Base-by-base conservation (phyloP, 352 stramenopile genomes). In the Pythium phragmitis region DNA sequence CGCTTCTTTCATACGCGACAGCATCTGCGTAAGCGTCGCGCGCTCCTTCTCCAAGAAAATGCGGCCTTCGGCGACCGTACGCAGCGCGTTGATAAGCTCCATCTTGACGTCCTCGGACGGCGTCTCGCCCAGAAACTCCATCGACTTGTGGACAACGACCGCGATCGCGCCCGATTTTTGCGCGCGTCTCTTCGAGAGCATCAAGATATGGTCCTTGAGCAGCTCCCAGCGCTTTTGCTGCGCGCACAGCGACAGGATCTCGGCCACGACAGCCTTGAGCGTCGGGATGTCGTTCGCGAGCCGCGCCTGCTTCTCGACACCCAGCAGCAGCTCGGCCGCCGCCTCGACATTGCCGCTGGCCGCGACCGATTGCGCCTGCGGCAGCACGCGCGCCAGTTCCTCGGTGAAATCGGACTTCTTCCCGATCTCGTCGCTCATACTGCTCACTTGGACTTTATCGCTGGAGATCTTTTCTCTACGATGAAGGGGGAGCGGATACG, bases 11-110 rank as follows among this genome's bases (percentile, higher is more conserved):
- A 98, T 97, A 21, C 80, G 82, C 21, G 92, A 94, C 49, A 98
- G 73, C 74, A 94, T 89, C 59, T 97, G 79, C 39, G 96, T 98
- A 34, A 98, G 77, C 49, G 90, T 87, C 0, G 97, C 96, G 19
- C 96, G 87, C 80, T 99, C 96, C 39, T 90, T 97, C 79, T 99
- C 97, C 43, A 99, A 74, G 75, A 98, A 99, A 55, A 99, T 98
- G 72, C 98, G 98, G 46, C 97, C 97, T 60, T 99, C 94, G 2
- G 92, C 96, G 58, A 99, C 96, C 19, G 91, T 77, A 36, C 96
- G 86, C 63, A 99, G 73, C 51, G 91, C 80, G 48, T 96, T 82
- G 51, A 99, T 97, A n/a, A 99, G 80, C 11, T 93, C 74, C 70
- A 97, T 89, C 65, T 96, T 94, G 41, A 91, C 76, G 50, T 97